Base-by-base conservation (phyloP, 306 rosid genomes). In the Prunus fruticosa region DNA sequence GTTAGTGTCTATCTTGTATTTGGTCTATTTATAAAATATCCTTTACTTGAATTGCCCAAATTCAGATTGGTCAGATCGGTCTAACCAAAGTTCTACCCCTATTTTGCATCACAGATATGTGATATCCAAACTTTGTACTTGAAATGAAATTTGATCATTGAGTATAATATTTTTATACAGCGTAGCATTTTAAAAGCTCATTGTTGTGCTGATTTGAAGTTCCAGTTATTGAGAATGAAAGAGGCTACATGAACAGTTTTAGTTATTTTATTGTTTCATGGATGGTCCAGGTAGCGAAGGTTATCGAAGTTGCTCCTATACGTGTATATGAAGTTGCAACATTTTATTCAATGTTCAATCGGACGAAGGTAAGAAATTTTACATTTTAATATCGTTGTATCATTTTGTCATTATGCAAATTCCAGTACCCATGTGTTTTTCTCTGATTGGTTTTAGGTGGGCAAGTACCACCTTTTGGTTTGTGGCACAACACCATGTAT, bases 401-500 rank as follows among this genome's bases (percentile, higher is more conserved):
- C 6, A 8, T 3, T 12, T 28, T 61, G 2, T 60, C 47, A 62
- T 12, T 69, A 52, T 41, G 77, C 74, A 28, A 56, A 67, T 67
- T 75, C 58, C 72, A 79, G 80, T 76, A 80, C 77, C 76, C 80
- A 22, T 69, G 27, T 66, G 81, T 72, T 67, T 76, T 73, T 81
- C 67, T 69, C 86, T 66, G 20, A 30, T 77, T 74, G 69, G 66
- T 76, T 83, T 82, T 79, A 95, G 99, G 99, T 95, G 72, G 99
- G 99, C 2, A 86, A 83, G 85, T 95, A 90, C 82, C 99, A 95
- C 80, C 91, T 95, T 15, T 86, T 95, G 89, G 99, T 92, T 77
- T 95, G 99, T 81, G 99, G 99, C 77, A 95, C 99, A 23, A 88
- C 97, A 79, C 99, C 99, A 47, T 95, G 99, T 82, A 95, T 95